Percentiles rank a stretch among this genome's conserved stretches.
These are phyloP conservation scores for Canna indica DNA, from an alignment of 176 grass and related monocot genomes.

Conservation along the genomic window DNA sequence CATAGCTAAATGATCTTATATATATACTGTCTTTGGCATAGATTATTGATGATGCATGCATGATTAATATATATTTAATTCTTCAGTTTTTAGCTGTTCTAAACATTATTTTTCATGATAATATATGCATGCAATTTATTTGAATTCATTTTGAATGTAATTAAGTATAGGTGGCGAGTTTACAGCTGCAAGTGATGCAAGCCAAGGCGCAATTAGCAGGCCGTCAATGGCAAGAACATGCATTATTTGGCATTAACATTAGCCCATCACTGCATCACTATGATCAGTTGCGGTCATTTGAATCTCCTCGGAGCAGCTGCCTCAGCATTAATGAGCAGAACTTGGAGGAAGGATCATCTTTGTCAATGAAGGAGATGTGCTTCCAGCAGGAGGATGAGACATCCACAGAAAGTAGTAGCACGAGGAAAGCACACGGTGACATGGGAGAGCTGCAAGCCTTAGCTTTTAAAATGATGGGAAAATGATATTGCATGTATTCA, in stretches of 20 bases:
- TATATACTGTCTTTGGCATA: no score
- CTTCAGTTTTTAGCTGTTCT: no score
- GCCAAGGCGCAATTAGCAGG: not conserved
- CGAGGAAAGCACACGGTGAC: not conserved
- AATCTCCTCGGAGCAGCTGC: not conserved
- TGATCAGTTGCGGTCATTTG: not conserved
- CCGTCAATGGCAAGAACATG: not conserved
- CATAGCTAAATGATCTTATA: no score
- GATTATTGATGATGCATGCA: no score
- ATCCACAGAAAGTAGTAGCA: no score
- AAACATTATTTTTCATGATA: not conserved
- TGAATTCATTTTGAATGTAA: not conserved
- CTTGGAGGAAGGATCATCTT: not conserved
- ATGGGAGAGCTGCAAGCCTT: not conserved
- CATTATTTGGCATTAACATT: not conserved
- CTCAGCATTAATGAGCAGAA: not conserved
- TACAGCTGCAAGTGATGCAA: not conserved
- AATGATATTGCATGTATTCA: no score
- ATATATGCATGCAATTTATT: not conserved
- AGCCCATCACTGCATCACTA: not conserved
- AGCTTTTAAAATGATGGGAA: not conserved
- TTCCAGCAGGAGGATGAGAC: not conserved
- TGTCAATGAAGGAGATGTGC: not conserved
- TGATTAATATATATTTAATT: no score
- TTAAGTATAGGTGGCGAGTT: not conserved